A percentile compares a stretch with the other conserved stretches of the same genome.
Evolutionary conservation across 2,329 filamentous ascomycete genomes (phyloP).

Genomic region (Grosmannia penicillata): DNA sequence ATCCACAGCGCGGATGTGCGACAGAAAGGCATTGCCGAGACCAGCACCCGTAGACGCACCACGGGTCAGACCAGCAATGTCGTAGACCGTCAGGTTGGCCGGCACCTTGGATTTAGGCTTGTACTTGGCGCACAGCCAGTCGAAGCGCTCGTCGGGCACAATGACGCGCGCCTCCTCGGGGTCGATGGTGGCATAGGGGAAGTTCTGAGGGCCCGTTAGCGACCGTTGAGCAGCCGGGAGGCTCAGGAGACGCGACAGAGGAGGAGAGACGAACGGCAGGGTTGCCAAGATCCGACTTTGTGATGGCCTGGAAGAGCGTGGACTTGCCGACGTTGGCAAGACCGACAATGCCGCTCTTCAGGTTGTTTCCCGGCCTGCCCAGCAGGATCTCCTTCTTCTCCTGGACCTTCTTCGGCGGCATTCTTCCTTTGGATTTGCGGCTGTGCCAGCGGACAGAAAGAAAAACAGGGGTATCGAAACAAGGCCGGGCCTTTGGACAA

Average conservation of each 20-base stretch:
- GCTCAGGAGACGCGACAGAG: background rate
- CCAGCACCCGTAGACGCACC: slow-evolving; percentile 95
- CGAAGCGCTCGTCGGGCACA: slow-evolving; percentile 88
- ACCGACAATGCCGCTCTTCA: slow-evolving; percentile 99
- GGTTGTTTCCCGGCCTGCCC: slow-evolving; percentile 89
- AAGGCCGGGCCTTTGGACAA: slow-evolving; percentile 6
- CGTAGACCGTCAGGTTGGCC: slow-evolving; percentile 94
- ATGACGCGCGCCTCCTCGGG: slow-evolving; percentile 96
- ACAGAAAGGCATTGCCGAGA: slow-evolving; percentile 95
- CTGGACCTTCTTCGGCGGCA: slow-evolving; percentile 89
- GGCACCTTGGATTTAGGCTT: slow-evolving; percentile 96
- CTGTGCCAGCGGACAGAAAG: slow-evolving; percentile 14
- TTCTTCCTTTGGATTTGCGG: slow-evolving; percentile 44
- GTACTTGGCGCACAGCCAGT: slow-evolving; percentile 93
- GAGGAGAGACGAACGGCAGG: slow-evolving; percentile 52
- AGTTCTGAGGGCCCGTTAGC: too few species aligned
- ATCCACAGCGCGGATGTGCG: slow-evolving; percentile 95
- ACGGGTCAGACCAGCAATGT: slow-evolving; percentile 92
- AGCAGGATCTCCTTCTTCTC: slow-evolving; percentile 93
- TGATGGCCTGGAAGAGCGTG: slow-evolving; percentile 98
- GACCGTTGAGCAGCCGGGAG: too few species aligned
- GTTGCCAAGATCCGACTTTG: slow-evolving; percentile 93
- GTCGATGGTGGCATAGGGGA: slow-evolving; percentile 97
- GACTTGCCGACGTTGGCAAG: slow-evolving; percentile 99
- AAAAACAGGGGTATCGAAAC: slow-evolving; percentile 6